These are phyloP conservation scores for Hypoxylon cercidicola DNA, from an alignment of 495 filamentous ascomycete genomes.

Conservation along the genomic window DNA sequence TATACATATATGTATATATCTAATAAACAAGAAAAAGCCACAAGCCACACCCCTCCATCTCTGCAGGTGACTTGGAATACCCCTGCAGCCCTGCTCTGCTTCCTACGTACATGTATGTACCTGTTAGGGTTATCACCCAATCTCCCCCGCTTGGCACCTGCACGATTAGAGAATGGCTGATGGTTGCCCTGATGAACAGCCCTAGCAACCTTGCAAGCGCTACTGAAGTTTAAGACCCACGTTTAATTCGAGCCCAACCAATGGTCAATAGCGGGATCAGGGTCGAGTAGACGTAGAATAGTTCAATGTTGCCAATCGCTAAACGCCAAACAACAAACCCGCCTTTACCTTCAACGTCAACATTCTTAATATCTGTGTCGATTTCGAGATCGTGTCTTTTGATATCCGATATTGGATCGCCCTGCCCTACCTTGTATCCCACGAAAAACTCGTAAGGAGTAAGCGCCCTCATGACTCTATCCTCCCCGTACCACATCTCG, in stretches of 20 bases:
- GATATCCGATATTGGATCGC: not conserved
- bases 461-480: not conserved
- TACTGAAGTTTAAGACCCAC: not conserved
- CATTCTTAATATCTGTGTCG: not conserved
- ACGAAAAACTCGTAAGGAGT: not conserved
- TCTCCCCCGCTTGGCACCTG: not conserved
- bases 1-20: not conserved
- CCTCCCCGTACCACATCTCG: not conserved
- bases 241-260: constrained; percentile 3
- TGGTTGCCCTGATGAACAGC: constrained; percentile 24
- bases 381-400: not conserved
- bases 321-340: not conserved
- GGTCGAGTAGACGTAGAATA: not conserved
- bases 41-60: constrained; percentile 15
- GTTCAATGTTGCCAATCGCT: not conserved
- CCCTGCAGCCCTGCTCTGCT: too few species aligned
- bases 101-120: not conserved
- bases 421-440: not conserved
- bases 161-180: not conserved
- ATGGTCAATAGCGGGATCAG: not conserved
- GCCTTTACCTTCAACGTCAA: not conserved
- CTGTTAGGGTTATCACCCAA: not conserved
- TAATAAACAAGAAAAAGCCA: not conserved
- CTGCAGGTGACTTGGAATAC: not conserved
- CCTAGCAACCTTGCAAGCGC: constrained; percentile 1